Evolutionary conservation across 129 eudicot species (phyloP), one percentile per base, ranked within the genome.

Genomic region (Oenanthe sinensis): DNA sequence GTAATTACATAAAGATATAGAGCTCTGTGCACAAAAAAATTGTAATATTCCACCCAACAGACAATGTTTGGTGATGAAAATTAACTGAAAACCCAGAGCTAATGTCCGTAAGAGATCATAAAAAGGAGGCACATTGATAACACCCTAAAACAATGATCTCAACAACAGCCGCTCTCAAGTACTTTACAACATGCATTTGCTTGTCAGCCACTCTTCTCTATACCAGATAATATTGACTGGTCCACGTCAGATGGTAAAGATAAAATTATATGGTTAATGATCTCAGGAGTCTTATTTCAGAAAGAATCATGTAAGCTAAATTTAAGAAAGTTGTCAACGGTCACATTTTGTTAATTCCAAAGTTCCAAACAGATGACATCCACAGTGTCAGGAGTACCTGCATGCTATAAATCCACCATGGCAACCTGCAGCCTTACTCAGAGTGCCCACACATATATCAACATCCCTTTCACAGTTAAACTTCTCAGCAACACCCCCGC

Each of bases 401-500:
- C 97, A 92, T 28, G 97, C 96, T 77, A 96, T 92, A 87, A 92
- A 96, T 85, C 99, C 99, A 82, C 99, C 99, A 81, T 90, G 95
- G 85, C 97, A 96, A 81, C 99, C 99, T 62, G 92, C 97, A 79
- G 99, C 99, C 86, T 96, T 96, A 82, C 99, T 96, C 71, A 96
- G 89, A 85, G 99, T 96, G 85, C 99, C 99, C 40, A 92, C 81
- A 87, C 97, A 92, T 80, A 96, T 90, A 78, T 96, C 97, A 69
- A 96, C 93, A 84, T 96, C 97, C 69, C 26, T 78, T 89, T 87
- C 91, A 83, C 99, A 96, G 55, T 86, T 81, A 48, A 96, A 96
- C 87, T 81, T 79, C 87, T 96, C 94, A 42, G 97, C 96, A 70
- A 92, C 97, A 82, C 97, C 99, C 26, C 97, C 97, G 74, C 99